Conservation (phyloP, 2,329 filamentous ascomycete species). For the Aspergillus glaucus region DNA sequence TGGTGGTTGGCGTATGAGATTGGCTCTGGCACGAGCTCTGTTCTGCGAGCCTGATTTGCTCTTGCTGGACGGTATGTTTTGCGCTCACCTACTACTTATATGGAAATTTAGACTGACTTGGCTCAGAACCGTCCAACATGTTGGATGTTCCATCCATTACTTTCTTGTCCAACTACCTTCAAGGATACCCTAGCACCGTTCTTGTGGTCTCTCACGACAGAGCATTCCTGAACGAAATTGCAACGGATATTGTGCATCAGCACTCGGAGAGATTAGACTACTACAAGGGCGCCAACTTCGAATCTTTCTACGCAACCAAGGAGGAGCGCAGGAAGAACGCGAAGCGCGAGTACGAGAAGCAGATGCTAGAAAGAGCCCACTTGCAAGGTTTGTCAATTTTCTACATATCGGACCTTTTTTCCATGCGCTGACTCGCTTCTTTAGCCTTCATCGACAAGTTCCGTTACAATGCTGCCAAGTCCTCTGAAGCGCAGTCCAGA, state of each 20-base stretch:
- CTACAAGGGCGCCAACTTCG: conserved; percentile 95
- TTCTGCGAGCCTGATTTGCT: conserved; percentile 97
- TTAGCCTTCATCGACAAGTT: conserved; percentile 97
- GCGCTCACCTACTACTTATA: not conserved
- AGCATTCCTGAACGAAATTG: conserved; percentile 96
- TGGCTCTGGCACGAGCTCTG: conserved; percentile 86
- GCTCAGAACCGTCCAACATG: conserved; percentile 92
- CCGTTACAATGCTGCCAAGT: conserved; percentile 97
- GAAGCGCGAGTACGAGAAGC: conserved; percentile 96
- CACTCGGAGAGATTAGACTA: conserved; percentile 96
- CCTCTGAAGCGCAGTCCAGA: conserved; percentile 92
- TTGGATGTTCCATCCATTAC: conserved; percentile 99
- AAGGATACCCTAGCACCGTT: conserved; percentile 87
- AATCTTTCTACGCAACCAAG: conserved; percentile 93
- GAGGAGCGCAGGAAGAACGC: conserved; percentile 96
- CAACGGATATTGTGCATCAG: conserved; percentile 98
- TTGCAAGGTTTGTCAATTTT: conserved; percentile 54
- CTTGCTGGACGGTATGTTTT: conserved; percentile 67
- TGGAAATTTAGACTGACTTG: conserved; percentile 11
- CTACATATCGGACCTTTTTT: not conserved
- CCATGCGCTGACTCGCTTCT: conserved; percentile 3
- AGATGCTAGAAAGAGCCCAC: conserved; percentile 90
- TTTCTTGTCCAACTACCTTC: conserved; percentile 92
- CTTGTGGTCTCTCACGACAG: conserved; percentile 97
- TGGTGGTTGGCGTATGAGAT: conserved; percentile 98